Evolutionary conservation across 1,284 basidiomycete genomes (phyloP), one percentile per base, ranked within the genome.

Genomic region (Trametes polyzona): DNA sequence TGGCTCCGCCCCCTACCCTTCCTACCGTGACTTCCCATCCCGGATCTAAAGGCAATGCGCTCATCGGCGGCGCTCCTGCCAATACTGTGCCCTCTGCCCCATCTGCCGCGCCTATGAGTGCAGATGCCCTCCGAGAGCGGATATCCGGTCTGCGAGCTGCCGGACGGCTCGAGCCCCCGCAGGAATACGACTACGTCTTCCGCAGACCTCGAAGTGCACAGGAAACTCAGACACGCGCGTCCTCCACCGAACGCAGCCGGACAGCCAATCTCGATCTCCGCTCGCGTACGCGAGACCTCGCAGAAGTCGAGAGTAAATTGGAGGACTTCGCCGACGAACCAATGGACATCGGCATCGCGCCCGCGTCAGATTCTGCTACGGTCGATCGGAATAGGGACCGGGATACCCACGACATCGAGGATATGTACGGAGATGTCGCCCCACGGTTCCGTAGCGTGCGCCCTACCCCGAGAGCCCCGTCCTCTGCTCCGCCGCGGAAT

Each of bases 351-450:
- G 58, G 60, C 36, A 26, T 26, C 19, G 16, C 33, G 27, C 7
- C 43, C 29, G 21, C 37, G 17, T 0, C 30, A 36, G 11, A n/a
- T 37, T 6, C 24, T 46, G 2, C 16, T n/a, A n/a, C n/a, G n/a
- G n/a, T 19, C 1, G 17, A 24, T 1, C 3, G 24, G 4, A 30
- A n/a, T 11, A 30, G 17, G 3, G 53, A 24, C 1, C 43, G 26
- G 8, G 62, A 56, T 24, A 58, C 46, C 3, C 58, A 58, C 43
- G 49, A 62, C 23, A 59, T 56, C 37, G 53, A 59, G 26, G 58
- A 58, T 46, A 40, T 61, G 29, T 59, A 61, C 24, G 55, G 59
- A 19, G 55, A 59, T 27, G 26, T 60, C 39, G 58, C 61, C 4
- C 61, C 52, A 4, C 42, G 32, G 12, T 55, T 49, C 37, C 49